Evolutionary conservation across 2,329 filamentous ascomycete genomes (phyloP).

Genomic region (Penicillium polonicum): DNA sequence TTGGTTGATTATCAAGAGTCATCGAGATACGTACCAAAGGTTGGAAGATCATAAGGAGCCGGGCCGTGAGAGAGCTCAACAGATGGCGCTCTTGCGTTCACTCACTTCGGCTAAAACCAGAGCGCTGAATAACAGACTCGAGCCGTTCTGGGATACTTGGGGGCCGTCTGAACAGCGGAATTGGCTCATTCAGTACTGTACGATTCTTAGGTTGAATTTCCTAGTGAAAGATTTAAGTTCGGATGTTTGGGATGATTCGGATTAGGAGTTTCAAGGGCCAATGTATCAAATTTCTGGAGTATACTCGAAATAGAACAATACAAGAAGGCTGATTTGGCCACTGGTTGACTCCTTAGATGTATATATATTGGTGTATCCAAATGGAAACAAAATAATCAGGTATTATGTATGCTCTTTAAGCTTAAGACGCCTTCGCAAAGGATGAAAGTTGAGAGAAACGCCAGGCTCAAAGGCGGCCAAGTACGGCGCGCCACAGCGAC

Average conservation of each 20-base stretch:
- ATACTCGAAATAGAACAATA: background rate
- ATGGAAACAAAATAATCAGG: background rate
- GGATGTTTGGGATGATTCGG: background rate
- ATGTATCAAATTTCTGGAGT: background rate
- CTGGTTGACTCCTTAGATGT: background rate
- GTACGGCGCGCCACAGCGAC: constrained; percentile 1
- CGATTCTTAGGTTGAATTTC: background rate
- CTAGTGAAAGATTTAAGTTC: background rate
- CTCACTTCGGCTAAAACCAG: background rate
- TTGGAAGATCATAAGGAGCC: background rate
- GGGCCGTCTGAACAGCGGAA: background rate
- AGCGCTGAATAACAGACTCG: background rate
- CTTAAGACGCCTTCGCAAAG: background rate
- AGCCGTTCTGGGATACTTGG: background rate
- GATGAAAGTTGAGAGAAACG: background rate
- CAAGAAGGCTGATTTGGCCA: background rate
- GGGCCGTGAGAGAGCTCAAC: background rate
- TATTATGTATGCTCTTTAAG: background rate
- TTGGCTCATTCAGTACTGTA: background rate
- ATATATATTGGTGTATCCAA: background rate
- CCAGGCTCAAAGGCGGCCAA: background rate
- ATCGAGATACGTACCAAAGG: background rate
- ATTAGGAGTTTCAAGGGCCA: background rate
- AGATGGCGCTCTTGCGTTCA: background rate
- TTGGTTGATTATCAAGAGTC: constrained; percentile 2